Percentiles rank a stretch among this genome's conserved stretches.
phyloP scores from a whole-genome alignment of 345 rosid genomes.

The Firmiana major region DNA sequence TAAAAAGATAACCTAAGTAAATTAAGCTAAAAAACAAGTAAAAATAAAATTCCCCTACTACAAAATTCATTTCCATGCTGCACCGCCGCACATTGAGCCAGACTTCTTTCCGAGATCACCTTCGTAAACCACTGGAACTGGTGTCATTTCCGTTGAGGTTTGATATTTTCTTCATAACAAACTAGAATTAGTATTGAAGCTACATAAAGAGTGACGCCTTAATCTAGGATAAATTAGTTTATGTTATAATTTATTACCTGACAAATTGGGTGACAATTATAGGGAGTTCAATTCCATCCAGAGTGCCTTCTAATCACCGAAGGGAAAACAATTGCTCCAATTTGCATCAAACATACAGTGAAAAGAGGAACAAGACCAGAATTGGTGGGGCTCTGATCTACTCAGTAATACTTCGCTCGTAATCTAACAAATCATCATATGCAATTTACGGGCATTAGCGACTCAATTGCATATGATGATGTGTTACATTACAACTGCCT shows the following conservation, averaged over 20 bases:
- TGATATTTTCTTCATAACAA: too few species aligned
- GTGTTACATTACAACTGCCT: neutral
- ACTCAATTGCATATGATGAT: neutral
- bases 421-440: too few species aligned
- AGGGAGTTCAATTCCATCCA: neutral
- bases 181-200: too few species aligned
- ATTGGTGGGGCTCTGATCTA: too few species aligned
- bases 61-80: slow-evolving; percentile 26
- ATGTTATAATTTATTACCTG: too few species aligned
- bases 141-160: neutral
- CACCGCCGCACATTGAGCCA: slow-evolving; percentile 37
- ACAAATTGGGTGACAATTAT: neutral
- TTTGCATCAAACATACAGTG: neutral
- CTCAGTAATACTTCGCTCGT: neutral
- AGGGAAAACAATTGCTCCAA: neutral
- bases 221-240: too few species aligned
- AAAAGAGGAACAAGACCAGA: neutral
- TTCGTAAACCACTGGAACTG: neutral
- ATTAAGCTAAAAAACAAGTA: neutral
- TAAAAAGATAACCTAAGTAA: too few species aligned
- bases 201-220: too few species aligned
- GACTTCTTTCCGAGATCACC: slow-evolving; percentile 26
- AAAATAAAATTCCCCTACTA: too few species aligned
- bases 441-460: neutral
- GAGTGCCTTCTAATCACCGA: neutral